Percentiles rank a stretch among this genome's conserved stretches.
phyloP scores from a whole-genome alignment of 2,329 filamentous ascomycete species.

The Scedosporium dehoogii region DNA sequence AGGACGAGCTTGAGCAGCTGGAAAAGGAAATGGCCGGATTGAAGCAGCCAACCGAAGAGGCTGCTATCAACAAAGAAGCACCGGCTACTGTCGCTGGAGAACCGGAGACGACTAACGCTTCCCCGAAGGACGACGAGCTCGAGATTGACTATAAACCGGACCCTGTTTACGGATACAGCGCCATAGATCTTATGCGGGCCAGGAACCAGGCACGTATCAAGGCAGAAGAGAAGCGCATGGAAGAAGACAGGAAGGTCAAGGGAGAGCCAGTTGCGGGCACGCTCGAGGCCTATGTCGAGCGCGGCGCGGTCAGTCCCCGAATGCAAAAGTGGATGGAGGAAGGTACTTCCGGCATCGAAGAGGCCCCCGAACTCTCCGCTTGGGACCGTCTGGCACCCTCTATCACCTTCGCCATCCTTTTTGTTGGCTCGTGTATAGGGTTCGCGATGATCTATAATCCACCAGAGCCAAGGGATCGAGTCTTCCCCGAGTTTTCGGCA shows the following conservation, averaged over 20 bases:
- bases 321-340: constrained; percentile 31
- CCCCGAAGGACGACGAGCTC: constrained; percentile 10
- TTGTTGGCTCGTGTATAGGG: constrained; percentile 31
- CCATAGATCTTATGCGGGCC: constrained; percentile 47
- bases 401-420: constrained; percentile 33
- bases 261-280: constrained; percentile 6
- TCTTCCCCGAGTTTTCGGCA: constrained; percentile 52
- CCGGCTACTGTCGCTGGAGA: constrained; percentile 1
- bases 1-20: constrained; percentile 49
- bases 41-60: constrained; percentile 14
- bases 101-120: constrained; percentile 15
- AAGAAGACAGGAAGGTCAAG: constrained; percentile 28
- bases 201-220: constrained; percentile 38
- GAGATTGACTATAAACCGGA: constrained; percentile 22
- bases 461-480: constrained; percentile 23
- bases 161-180: constrained; percentile 48
- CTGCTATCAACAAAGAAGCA: constrained; percentile 10
- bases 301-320: constrained; percentile 28
- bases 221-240: constrained; percentile 32
- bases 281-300: constrained; percentile 18
- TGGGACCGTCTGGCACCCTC: constrained; percentile 48
- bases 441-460: constrained; percentile 36
- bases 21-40: constrained; percentile 22
- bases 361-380: constrained; percentile 38
- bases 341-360: constrained; percentile 37